Percentiles rank a stretch among this genome's conserved stretches.
Conservation (phyloP, 2,329 filamentous ascomycete genomes). For the Achaetomium macrosporum region DNA sequence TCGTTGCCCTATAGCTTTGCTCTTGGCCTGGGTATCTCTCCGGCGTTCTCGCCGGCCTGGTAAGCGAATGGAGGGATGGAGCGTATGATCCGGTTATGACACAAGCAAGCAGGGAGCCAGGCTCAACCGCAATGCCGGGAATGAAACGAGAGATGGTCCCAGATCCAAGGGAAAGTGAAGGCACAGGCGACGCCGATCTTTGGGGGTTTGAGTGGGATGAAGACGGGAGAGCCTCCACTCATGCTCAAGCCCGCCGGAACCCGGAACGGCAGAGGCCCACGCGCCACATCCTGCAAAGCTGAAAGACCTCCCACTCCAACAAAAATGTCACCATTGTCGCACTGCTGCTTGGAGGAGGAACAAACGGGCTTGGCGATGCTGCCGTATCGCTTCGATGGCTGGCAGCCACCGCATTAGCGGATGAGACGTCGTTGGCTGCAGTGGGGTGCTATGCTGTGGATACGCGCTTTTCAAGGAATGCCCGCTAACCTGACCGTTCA, state of each 20-base stretch:
- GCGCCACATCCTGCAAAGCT: background rate
- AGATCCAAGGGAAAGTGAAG: background rate
- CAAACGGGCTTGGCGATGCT: constrained; percentile 5
- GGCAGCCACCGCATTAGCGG: background rate
- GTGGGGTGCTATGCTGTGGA: background rate
- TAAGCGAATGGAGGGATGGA: too few species aligned
- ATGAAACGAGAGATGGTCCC: background rate
- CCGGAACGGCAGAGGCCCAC: background rate
- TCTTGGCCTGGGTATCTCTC: too few species aligned
- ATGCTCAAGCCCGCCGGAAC: background rate
- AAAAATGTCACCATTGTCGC: too few species aligned
- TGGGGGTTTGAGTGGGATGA: background rate
- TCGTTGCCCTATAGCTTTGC: background rate
- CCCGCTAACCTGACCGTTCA: too few species aligned
- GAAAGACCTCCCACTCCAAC: background rate
- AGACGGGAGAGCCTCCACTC: background rate
- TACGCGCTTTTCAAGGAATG: too few species aligned
- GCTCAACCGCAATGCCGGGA: background rate
- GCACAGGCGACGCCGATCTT: background rate
- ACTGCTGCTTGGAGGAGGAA: background rate
- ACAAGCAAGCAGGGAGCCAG: background rate
- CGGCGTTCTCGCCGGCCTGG: too few species aligned
- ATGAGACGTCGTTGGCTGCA: background rate
- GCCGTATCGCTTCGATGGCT: background rate
- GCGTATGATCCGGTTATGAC: background rate